These are phyloP conservation scores for Lentinula edodes DNA, from an alignment of 768 basidiomycete species.

Conservation along the genomic window DNA sequence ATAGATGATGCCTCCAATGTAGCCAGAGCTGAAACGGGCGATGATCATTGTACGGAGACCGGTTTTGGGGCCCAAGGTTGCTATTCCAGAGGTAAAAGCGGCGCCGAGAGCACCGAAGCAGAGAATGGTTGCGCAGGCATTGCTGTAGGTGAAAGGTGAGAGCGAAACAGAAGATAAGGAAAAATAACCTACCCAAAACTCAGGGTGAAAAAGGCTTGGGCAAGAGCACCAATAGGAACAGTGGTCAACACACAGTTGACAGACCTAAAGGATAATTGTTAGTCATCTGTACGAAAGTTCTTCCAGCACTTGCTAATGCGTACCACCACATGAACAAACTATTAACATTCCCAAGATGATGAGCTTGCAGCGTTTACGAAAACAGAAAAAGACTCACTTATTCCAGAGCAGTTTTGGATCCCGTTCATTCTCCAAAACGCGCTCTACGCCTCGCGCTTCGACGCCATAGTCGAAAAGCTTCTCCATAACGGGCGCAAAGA, in stretches of 20 bases:
- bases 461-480: conserved; percentile 43
- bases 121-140: conserved; percentile 38
- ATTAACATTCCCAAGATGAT: neutral
- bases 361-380: conserved; percentile 5
- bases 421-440: conserved; percentile 45
- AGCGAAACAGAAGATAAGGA: neutral
- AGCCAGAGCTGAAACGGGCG: conserved; percentile 42
- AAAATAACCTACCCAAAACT: conserved; percentile 33
- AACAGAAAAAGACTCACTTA: conserved; percentile 23
- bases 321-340: conserved; percentile 44
- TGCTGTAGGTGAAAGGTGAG: conserved; percentile 19
- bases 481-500: conserved; percentile 23
- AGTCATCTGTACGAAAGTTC: neutral
- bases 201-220: conserved; percentile 41
- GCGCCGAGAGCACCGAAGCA: conserved; percentile 41
- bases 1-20: conserved; percentile 41
- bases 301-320: conserved; percentile 30
- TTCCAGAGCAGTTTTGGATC: conserved; percentile 39
- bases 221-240: conserved; percentile 41
- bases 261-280: conserved; percentile 24
- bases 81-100: conserved; percentile 40
- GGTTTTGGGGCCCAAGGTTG: conserved; percentile 47
- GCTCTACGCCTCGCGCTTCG: conserved; percentile 50
- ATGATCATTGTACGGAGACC: conserved; percentile 53
- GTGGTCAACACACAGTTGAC: conserved; percentile 43